Conservation (phyloP, 768 basidiomycete genomes). For the Scleroderma citrinum region DNA sequence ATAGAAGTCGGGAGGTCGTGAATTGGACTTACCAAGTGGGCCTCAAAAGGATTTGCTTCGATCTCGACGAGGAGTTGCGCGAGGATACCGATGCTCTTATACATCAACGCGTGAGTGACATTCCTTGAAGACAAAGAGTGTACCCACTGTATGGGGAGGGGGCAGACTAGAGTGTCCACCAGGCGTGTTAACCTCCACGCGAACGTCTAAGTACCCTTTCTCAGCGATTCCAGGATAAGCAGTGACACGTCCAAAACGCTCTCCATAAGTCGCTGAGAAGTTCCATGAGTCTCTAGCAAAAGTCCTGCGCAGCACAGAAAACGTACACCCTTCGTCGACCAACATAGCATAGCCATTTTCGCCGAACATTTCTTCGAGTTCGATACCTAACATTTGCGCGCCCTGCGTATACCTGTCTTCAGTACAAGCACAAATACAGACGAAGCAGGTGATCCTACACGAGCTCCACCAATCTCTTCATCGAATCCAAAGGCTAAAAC, state of each 20-base stretch:
- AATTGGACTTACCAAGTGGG: slow-evolving; percentile 40
- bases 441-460: slow-evolving; percentile 25
- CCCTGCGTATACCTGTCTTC: slow-evolving; percentile 36
- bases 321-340: slow-evolving; percentile 80
- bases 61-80: slow-evolving; percentile 61
- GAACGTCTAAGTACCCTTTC: slow-evolving; percentile 66
- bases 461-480: slow-evolving; percentile 56
- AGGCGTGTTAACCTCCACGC: slow-evolving; percentile 56
- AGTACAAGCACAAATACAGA: neutral
- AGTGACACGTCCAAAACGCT: slow-evolving; percentile 47
- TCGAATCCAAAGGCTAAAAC: slow-evolving; percentile 71
- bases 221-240: slow-evolving; percentile 64
- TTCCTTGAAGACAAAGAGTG: slow-evolving; percentile 2
- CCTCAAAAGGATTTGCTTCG: slow-evolving; percentile 57
- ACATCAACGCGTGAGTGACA: no score
- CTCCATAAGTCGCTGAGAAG: slow-evolving; percentile 40
- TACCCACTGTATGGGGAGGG: slow-evolving; percentile 74
- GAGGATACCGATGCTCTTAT: slow-evolving; percentile 76
- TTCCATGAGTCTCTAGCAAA: neutral
- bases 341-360: slow-evolving; percentile 67
- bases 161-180: slow-evolving; percentile 89
- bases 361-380: slow-evolving; percentile 60
- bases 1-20: neutral
- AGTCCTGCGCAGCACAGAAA: neutral
- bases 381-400: slow-evolving; percentile 40